These are phyloP conservation scores for Neonectria ditissima DNA, from an alignment of 2,329 filamentous ascomycete species.

Conservation along the genomic window DNA sequence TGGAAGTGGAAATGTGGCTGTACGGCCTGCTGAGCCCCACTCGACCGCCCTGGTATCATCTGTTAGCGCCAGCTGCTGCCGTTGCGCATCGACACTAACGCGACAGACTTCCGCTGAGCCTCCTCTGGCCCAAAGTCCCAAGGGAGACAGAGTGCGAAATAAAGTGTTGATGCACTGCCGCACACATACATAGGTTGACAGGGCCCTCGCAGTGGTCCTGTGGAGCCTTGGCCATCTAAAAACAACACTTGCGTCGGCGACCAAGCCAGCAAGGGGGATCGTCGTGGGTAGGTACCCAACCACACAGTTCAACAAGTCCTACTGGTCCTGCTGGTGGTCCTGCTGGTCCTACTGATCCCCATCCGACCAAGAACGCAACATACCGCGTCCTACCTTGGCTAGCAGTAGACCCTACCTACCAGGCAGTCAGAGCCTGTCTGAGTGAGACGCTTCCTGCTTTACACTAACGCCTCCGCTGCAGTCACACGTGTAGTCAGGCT, in stretches of 20 bases:
- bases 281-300: constrained; percentile 12
- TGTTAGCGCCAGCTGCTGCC: not conserved
- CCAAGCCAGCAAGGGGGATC: constrained; percentile 18
- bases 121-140: constrained; percentile 7
- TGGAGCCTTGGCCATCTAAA: constrained; percentile 23
- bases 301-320: constrained; percentile 7
- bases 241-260: constrained; percentile 24
- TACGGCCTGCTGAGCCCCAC: constrained; percentile 27
- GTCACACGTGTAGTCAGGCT: constrained; percentile 3
- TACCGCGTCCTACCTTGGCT: not conserved
- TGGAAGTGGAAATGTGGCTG: constrained; percentile 20
- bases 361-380: not conserved
- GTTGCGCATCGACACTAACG: not conserved
- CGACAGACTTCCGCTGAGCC: constrained; percentile 12
- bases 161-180: constrained; percentile 22
- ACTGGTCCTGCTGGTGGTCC: not conserved
- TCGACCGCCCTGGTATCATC: not conserved
- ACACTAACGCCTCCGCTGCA: not conserved
- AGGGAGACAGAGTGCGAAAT: not conserved
- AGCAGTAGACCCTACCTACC: too few species aligned
- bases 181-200: too few species aligned
- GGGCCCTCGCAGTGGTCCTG: constrained; percentile 4
- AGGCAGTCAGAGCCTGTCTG: constrained; percentile 11
- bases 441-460: constrained; percentile 5
- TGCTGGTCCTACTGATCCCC: constrained; percentile 15